Base-by-base conservation (phyloP, 2,329 filamentous ascomycete genomes). In the Lojkania enalia region DNA sequence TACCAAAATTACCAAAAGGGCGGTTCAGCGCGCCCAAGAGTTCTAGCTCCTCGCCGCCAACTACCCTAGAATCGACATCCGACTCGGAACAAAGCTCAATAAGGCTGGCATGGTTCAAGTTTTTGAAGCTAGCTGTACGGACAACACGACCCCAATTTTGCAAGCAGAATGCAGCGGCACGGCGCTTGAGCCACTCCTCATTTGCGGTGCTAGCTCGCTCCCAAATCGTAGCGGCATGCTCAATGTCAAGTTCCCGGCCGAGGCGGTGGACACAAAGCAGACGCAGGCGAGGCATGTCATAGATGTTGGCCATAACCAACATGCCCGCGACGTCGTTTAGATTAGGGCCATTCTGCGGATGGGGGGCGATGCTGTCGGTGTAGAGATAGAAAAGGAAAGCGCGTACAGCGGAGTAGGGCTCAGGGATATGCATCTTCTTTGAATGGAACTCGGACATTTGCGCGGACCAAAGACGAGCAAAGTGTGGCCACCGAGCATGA, bases 361-460 rank as follows among this genome's bases (percentile, higher is more conserved):
- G 60, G 0, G 64, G 57, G 3, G 73, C 71, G 55, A 99, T 96
- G 57, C 86, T 92, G 69, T 99, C 94, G 0, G 94, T 96, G 71
- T 99, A 99, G 1, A 99, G 81, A 64, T 96, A 99, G 71, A 94
- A 92, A 20, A 99, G 78, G 64, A 99, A 99, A 0, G 92, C 90
- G 57, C 89, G 90, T 35, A 99, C 94, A 0, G 96, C 90, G 1
- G 85, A 86, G 70, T 96, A 97, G 1, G 92, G 91, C 63, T 99
- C 95, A 0, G 94, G 92, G 33, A 99, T 96, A 71, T 99, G 92
- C 87, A 99, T 94, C 70, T 88, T 90, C 63, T 94, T 94, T 13
- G 90, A 94, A 66, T 99, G 94, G 61, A 95, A 99, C 67, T 99
- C 94, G 11, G 88, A 85, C 94, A 99, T 99, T 64, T 96, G 90